Evolutionary conservation across 2,329 filamentous ascomycete genomes (phyloP).

Genomic region (Aspergillus versicolor): DNA sequence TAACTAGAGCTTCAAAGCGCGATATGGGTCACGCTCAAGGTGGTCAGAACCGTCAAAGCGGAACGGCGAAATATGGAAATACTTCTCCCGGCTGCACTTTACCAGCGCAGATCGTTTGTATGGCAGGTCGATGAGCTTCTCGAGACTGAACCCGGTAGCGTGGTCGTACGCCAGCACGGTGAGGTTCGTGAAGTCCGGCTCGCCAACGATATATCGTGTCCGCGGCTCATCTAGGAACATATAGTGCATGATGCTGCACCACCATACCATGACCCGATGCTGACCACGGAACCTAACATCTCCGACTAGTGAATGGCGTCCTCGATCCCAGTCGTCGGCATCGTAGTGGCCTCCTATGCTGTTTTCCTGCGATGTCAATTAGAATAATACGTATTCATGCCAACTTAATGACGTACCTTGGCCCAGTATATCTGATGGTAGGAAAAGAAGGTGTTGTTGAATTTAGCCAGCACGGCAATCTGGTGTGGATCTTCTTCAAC

Average conservation of each 20-base stretch:
- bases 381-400: neutral
- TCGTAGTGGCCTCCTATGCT: constrained; percentile 20
- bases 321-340: constrained; percentile 8
- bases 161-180: constrained; percentile 72
- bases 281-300: constrained; percentile 55
- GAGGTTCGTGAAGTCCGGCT: constrained; percentile 69
- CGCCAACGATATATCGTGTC: constrained; percentile 55
- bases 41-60: constrained; percentile 22
- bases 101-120: constrained; percentile 70
- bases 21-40: constrained; percentile 22
- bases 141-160: constrained; percentile 69
- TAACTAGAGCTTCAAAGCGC: constrained; percentile 20
- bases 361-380: constrained; percentile 49
- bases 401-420: constrained; percentile 47
- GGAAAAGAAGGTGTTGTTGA: constrained; percentile 68
- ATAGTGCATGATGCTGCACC: constrained; percentile 57
- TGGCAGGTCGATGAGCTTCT: constrained; percentile 69
- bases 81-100: constrained; percentile 62
- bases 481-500: constrained; percentile 71
- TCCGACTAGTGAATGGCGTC: constrained; percentile 39
- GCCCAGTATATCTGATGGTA: constrained; percentile 82
- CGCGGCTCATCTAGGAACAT: constrained; percentile 59
- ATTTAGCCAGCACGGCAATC: constrained; percentile 67
- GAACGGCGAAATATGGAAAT: constrained; percentile 61
- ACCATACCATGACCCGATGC: constrained; percentile 58